Base-by-base conservation (phyloP, 179 eudicot genomes). In the Patellifolia procumbens region DNA sequence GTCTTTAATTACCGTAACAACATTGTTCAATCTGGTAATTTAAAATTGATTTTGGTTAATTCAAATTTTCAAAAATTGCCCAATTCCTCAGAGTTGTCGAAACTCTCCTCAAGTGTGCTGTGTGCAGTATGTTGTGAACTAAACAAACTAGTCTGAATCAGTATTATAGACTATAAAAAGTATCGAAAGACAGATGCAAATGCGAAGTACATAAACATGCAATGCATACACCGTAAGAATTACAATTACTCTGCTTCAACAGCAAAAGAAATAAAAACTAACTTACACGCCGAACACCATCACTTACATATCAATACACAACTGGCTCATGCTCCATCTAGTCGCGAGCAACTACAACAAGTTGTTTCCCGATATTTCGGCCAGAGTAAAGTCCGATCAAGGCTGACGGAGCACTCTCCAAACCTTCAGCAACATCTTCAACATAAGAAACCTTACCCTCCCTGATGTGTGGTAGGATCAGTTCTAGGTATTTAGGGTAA, bases 381-480 rank as follows among this genome's bases (percentile, higher is more conserved):
- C 93, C 90, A 7, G 76, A 65, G 76, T 78, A 85, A 13, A 90
- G 83, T 2, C 90, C 91, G 10, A 85, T 58, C 7, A 88, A 85
- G 72, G 93, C 89, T 7, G 82, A 63, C 5, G 91, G 91, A 2
- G 78, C 89, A 17, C 78, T 89, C 71, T 90, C 92, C n/a, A 88
- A 78, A 46, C 95, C 95, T 37, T 87, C 76, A 51, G 83, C 89
- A 37, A 85, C 74, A 52, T 90, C 92, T 74, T 90, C 91, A 11
- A 88, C 80, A 68, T 90, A 89, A 0, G 53, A 55, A 12, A 89
- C 59, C 59, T 83, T 83, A 15, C 86, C 85, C 37, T 85, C 81
- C 64, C 78, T 86, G 32, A 88, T 83, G 26, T 55, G 63, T 3
- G 91, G 90, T 4, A 90, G 5, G 52, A 88, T 70, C 75, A 70